phyloP scores from a whole-genome alignment of 352 stramenopile species.

The Phytophthora sojae region DNA sequence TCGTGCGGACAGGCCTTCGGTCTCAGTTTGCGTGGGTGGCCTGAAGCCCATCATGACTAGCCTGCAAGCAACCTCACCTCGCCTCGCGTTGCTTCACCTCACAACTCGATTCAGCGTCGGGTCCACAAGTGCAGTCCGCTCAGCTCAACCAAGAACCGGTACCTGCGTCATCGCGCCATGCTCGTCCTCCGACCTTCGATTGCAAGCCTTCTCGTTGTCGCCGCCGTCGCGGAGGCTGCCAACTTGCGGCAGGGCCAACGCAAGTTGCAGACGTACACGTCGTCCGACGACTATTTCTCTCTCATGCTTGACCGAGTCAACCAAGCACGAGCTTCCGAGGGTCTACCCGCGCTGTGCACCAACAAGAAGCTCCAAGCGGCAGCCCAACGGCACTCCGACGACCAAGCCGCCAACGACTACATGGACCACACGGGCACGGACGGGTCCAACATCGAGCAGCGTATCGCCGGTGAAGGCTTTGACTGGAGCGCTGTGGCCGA shows the following conservation, averaged over 20 bases:
- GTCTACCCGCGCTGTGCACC: slow-evolving; percentile 38
- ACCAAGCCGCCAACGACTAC: slow-evolving; percentile 54
- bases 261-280: slow-evolving; percentile 32
- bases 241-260: slow-evolving; percentile 25
- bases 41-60: not conserved
- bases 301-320: slow-evolving; percentile 55
- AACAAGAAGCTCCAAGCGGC: slow-evolving; percentile 45
- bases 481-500: slow-evolving; percentile 52
- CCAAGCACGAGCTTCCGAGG: slow-evolving; percentile 30
- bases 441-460: slow-evolving; percentile 40
- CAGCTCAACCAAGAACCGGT: slow-evolving; percentile 16
- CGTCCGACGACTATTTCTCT: slow-evolving; percentile 26
- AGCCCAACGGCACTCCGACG: slow-evolving; percentile 40
- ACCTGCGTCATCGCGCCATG: slow-evolving; percentile 15
- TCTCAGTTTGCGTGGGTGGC: slow-evolving; percentile 1
- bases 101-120: slow-evolving; percentile 28
- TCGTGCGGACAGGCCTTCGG: not conserved
- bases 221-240: slow-evolving; percentile 18
- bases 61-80: not conserved
- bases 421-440: slow-evolving; percentile 55
- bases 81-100: not conserved
- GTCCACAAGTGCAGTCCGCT: slow-evolving; percentile 23
- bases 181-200: slow-evolving; percentile 19
- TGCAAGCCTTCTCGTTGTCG: slow-evolving; percentile 11
- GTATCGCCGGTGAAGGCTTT: slow-evolving; percentile 48